Conservation (phyloP, 2,329 filamentous ascomycete genomes). For the Arthrocladium fulminans region DNA sequence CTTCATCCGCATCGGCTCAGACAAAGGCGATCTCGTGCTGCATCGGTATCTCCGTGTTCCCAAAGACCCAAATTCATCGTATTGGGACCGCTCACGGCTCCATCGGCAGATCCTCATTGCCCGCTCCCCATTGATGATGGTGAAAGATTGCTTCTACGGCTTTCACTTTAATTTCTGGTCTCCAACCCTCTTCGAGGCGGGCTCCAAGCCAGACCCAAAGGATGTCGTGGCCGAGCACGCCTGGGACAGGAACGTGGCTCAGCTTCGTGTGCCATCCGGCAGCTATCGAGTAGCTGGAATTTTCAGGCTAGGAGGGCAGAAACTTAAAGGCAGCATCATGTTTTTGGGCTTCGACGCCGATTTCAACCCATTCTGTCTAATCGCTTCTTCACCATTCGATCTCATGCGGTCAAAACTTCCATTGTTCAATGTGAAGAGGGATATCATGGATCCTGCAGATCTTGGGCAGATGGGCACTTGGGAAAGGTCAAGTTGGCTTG, state of each 20-base stretch:
- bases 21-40: background rate
- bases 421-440: slow-evolving; percentile 1
- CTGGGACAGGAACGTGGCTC: background rate
- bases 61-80: slow-evolving; percentile 2
- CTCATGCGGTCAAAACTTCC: background rate
- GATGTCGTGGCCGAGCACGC: background rate
- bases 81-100: background rate
- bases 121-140: background rate
- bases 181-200: background rate
- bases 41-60: slow-evolving; percentile 3
- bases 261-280: background rate
- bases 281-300: slow-evolving; percentile 1
- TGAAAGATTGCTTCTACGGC: slow-evolving; percentile 3
- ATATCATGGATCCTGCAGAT: background rate
- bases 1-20: background rate
- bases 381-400: slow-evolving; percentile 1
- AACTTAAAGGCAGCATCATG: background rate
- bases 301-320: background rate
- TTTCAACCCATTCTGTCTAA: slow-evolving; percentile 5
- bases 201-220: slow-evolving; percentile 1
- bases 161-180: slow-evolving; percentile 1
- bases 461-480: background rate
- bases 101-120: background rate
- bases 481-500: slow-evolving; percentile 3
- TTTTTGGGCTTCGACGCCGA: slow-evolving; percentile 1